These are phyloP conservation scores for Diaporthe amygdali DNA, from an alignment of 2,329 filamentous ascomycete genomes.

Conservation along the genomic window DNA sequence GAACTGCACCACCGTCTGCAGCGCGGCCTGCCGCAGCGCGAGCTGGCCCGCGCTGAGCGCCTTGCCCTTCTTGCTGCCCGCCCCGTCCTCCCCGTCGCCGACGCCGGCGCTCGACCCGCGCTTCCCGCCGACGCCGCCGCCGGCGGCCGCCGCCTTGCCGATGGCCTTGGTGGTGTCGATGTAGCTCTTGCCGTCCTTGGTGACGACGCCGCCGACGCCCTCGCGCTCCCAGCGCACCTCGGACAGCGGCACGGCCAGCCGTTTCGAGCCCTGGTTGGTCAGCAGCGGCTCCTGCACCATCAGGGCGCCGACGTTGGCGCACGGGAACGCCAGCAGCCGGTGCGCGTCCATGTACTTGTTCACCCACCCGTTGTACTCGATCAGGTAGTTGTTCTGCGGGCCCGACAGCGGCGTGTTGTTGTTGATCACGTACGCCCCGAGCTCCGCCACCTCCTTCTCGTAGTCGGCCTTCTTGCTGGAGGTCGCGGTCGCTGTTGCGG, in stretches of 20 bases:
- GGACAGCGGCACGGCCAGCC: slow-evolving; percentile 85
- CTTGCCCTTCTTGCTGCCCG: slow-evolving; percentile 44
- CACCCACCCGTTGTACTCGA: slow-evolving; percentile 85
- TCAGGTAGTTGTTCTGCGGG: slow-evolving; percentile 80
- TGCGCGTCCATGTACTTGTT: slow-evolving; percentile 75
- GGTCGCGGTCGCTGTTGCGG: slow-evolving; percentile 23
- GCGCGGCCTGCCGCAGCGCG: slow-evolving; percentile 78
- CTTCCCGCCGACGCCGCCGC: slow-evolving; percentile 26
- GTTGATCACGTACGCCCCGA: slow-evolving; percentile 83
- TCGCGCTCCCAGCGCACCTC: slow-evolving; percentile 89
- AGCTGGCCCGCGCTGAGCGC: slow-evolving; percentile 71
- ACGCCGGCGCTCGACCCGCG: slow-evolving; percentile 1
- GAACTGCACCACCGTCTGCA: slow-evolving; percentile 80
- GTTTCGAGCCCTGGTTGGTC: slow-evolving; percentile 71
- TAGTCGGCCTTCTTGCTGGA: slow-evolving; percentile 45
- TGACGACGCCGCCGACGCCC: slow-evolving; percentile 67
- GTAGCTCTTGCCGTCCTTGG: slow-evolving; percentile 65
- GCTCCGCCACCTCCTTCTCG: slow-evolving; percentile 69
- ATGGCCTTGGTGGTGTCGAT: slow-evolving; percentile 57
- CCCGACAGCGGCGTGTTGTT: slow-evolving; percentile 81
- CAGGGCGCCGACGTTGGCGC: slow-evolving; percentile 75
- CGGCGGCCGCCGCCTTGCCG: slow-evolving; percentile 38
- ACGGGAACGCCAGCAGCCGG: slow-evolving; percentile 76
- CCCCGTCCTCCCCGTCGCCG: slow-evolving; percentile 27
- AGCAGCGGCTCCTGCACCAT: slow-evolving; percentile 80